Evolutionary conservation across 257 asterid genomes (phyloP).

Genomic region (Capsicum baccatum): DNA sequence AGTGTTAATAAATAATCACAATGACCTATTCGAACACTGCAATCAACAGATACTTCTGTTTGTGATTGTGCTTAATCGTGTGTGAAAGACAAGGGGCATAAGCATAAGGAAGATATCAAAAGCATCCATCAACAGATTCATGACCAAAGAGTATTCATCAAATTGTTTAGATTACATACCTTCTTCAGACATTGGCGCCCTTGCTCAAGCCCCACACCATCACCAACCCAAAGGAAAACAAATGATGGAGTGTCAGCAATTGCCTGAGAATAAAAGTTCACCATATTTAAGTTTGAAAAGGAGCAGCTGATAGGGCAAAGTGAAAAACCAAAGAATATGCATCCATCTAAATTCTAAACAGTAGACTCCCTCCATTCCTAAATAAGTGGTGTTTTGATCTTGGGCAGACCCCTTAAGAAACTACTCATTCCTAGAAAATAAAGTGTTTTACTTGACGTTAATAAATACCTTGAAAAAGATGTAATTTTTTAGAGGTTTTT

Average conservation of each 20-base stretch:
- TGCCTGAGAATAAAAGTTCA: slow-evolving; percentile 54
- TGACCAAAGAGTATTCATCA: slow-evolving; percentile 28
- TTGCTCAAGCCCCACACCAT: slow-evolving; percentile 98
- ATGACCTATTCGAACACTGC: neutral
- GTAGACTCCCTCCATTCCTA: no score
- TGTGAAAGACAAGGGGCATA: neutral
- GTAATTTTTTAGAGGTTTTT: no score
- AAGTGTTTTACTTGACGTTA: no score
- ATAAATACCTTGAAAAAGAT: no score
- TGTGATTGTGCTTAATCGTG: neutral
- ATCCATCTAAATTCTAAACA: neutral
- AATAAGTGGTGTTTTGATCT: no score
- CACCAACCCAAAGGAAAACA: slow-evolving; percentile 99
- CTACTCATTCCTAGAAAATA: no score
- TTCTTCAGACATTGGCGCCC: slow-evolving; percentile 97
- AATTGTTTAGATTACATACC: slow-evolving; percentile 49
- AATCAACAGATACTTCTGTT: neutral
- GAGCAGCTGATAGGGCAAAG: neutral
- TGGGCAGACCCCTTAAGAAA: no score
- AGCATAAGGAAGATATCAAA: neutral
- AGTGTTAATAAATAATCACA: neutral
- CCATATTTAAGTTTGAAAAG: slow-evolving; percentile 24
- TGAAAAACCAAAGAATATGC: neutral
- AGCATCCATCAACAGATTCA: neutral
- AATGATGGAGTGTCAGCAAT: slow-evolving; percentile 98